Evolutionary conservation across 1,284 basidiomycete species (phyloP).

Genomic region (Irpex sp.): DNA sequence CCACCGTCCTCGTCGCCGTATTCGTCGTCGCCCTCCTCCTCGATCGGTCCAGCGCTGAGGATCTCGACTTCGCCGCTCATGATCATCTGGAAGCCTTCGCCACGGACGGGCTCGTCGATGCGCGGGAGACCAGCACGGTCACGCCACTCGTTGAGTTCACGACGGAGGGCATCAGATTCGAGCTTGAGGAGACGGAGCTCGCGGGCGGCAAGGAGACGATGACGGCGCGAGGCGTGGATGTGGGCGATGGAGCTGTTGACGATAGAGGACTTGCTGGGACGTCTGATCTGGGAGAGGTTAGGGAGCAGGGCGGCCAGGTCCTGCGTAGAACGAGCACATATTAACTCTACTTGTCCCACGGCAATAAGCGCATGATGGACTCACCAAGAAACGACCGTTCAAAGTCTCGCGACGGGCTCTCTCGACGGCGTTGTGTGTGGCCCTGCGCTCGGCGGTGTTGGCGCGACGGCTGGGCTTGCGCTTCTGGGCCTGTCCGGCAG

Average conservation of each 20-base stretch:
- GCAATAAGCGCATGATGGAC: conserved; percentile 10
- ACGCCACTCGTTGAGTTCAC: conserved; percentile 87
- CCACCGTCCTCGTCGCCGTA: conserved; percentile 25
- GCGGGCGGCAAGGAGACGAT: conserved; percentile 73
- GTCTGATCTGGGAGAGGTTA: conserved; percentile 84
- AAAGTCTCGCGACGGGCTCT: conserved; percentile 87
- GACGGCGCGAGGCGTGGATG: conserved; percentile 77
- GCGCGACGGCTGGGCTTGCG: conserved; percentile 80
- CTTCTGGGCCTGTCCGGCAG: conserved; percentile 37
- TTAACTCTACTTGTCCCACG: neutral
- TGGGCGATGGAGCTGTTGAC: conserved; percentile 90
- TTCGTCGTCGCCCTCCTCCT: conserved; percentile 47
- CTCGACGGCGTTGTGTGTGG: conserved; percentile 94
- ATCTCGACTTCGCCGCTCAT: conserved; percentile 68
- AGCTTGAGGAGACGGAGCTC: conserved; percentile 73
- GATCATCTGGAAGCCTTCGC: conserved; percentile 68
- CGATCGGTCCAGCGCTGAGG: conserved; percentile 44
- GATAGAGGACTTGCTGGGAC: conserved; percentile 92
- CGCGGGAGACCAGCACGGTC: conserved; percentile 65
- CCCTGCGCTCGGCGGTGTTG: conserved; percentile 91
- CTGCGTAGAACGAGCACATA: conserved; percentile 32
- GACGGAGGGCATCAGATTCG: conserved; percentile 77
- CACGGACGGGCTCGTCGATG: conserved; percentile 65
- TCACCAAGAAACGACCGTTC: conserved; percentile 83
- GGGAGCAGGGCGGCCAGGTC: conserved; percentile 87